Conservation (phyloP, 116 monocot species). For the Zostera marina region DNA sequence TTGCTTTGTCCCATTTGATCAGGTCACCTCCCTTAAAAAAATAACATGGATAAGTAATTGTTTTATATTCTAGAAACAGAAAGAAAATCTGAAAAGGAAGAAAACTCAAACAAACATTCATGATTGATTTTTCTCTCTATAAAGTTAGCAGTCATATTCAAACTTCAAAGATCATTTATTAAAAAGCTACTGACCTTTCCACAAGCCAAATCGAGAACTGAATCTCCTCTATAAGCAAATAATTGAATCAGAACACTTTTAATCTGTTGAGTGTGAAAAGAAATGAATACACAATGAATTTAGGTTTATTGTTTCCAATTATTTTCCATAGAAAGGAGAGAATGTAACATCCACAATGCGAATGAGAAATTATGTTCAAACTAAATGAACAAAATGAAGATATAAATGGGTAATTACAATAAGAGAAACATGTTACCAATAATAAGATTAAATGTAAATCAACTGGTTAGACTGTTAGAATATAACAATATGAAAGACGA, state of each 20-base stretch:
- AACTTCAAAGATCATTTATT: not conserved
- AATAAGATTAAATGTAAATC: too few species aligned
- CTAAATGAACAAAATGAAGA: too few species aligned
- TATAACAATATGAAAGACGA: too few species aligned
- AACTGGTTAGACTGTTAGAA: too few species aligned
- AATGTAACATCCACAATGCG: too few species aligned
- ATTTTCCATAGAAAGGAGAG: too few species aligned
- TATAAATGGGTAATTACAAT: too few species aligned
- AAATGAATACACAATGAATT: not conserved
- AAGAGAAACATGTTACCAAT: too few species aligned
- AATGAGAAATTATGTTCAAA: too few species aligned
- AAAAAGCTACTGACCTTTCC: conserved; percentile 51
- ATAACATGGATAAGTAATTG: conserved; percentile 4
- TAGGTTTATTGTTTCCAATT: not conserved
- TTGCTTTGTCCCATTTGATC: conserved; percentile 98
- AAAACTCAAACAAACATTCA: not conserved
- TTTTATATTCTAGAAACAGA: not conserved
- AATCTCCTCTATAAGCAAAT: conserved; percentile 56
- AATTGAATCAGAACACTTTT: conserved; percentile 96
- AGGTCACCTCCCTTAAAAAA: conserved; percentile 71
- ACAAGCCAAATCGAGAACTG: conserved; percentile 94
- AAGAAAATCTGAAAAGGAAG: not conserved
- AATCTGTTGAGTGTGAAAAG: conserved; percentile 32
- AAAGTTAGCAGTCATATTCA: not conserved
- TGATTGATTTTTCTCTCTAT: not conserved